phyloP scores from a whole-genome alignment of 148 eudicot genomes.

The Fallopia convolvulus region DNA sequence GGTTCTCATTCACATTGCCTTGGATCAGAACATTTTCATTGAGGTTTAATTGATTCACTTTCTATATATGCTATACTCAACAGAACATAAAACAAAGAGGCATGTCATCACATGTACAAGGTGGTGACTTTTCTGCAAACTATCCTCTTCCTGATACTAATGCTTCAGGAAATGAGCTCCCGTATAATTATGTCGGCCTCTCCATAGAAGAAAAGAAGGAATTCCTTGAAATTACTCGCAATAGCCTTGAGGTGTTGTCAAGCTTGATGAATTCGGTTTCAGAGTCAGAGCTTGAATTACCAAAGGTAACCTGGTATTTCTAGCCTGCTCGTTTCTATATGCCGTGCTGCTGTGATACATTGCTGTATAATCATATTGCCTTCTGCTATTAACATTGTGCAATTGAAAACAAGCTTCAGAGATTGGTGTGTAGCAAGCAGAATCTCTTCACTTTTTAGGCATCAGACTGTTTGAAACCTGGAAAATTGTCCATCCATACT shows the following conservation, averaged over 20 bases:
- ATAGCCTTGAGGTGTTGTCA: slow-evolving; percentile 80
- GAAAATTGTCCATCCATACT: neutral
- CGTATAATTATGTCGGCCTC: slow-evolving; percentile 33
- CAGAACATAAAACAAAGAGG: slow-evolving; percentile 62
- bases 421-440: neutral
- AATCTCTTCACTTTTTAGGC: neutral
- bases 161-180: slow-evolving; percentile 19
- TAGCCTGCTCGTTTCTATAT: neutral
- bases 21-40: neutral
- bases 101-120: slow-evolving; percentile 32
- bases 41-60: neutral
- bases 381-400: neutral
- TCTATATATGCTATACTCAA: neutral
- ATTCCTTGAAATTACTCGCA: slow-evolving; percentile 57
- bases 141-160: slow-evolving; percentile 62
- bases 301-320: neutral
- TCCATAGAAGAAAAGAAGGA: slow-evolving; percentile 82
- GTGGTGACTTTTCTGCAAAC: slow-evolving; percentile 31
- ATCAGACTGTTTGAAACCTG: neutral
- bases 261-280: slow-evolving; percentile 66
- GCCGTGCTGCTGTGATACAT: neutral
- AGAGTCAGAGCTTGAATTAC: slow-evolving; percentile 22
- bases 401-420: neutral
- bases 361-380: neutral
- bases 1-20: neutral